Conservation (phyloP, 108 stramenopile species). For the Pseudonitzschia pungens region DNA sequence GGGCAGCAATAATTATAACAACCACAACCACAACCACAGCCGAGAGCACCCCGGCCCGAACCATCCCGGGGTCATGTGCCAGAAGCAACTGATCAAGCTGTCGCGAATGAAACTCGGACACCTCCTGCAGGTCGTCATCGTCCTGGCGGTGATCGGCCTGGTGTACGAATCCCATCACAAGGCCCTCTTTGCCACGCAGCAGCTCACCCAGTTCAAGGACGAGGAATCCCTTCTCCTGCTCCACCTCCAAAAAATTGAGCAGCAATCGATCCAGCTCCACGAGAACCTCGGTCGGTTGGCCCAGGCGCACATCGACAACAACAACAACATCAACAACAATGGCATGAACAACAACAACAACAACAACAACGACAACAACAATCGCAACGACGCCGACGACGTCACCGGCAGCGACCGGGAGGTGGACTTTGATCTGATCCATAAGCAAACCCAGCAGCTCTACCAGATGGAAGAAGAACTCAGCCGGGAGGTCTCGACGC, state of each 20-base stretch:
- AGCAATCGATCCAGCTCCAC: slow-evolving; percentile 46
- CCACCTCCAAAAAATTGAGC: slow-evolving; percentile 50
- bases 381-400: slow-evolving; percentile 18
- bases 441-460: slow-evolving; percentile 34
- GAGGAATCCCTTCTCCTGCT: slow-evolving; percentile 46
- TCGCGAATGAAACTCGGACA: slow-evolving; percentile 32
- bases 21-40: neutral
- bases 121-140: slow-evolving; percentile 38
- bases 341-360: neutral
- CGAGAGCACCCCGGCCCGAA: neutral
- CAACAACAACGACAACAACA: slow-evolving; percentile 13
- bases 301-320: slow-evolving; percentile 4
- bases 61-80: neutral
- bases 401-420: slow-evolving; percentile 26
- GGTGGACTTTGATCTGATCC: slow-evolving; percentile 31
- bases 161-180: slow-evolving; percentile 51
- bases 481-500: slow-evolving; percentile 36
- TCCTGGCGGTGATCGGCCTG: slow-evolving; percentile 34
- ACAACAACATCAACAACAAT: neutral
- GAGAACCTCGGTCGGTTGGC: slow-evolving; percentile 36
- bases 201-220: slow-evolving; percentile 41
- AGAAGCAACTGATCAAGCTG: slow-evolving; percentile 21
- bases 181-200: slow-evolving; percentile 33
- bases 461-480: slow-evolving; percentile 47
- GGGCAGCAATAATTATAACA: neutral